Evolutionary conservation across 2,329 filamentous ascomycete genomes (phyloP), one percentile per base, ranked within the genome.

Genomic region (Alternaria angustiovoidea): DNA sequence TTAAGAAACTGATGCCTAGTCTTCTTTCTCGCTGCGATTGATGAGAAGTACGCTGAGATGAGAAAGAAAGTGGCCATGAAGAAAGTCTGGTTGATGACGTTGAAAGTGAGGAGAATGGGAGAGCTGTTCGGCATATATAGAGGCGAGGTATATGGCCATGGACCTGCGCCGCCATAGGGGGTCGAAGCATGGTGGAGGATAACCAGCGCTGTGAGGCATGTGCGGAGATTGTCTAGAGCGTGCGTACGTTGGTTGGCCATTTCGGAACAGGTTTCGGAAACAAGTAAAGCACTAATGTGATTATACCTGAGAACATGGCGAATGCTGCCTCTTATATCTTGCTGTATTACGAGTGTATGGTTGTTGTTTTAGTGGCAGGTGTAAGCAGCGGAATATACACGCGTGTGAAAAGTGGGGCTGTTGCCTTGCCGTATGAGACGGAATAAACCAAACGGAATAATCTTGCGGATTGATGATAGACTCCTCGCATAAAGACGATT

Each of bases 31-130:
- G 58, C 63, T 0, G 65, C 53, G 1, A 64, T 26, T 2, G 65
- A 57, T 22, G 56, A 63, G 42, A 69, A 70, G 60, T 66, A 68
- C 5, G 65, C 67, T 3, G 67, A 68, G 12, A 71, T 43, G 8
- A 70, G 61, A 52, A 69, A 70, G 43, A 69, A 71, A 4, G 49
- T 20, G 4, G 57, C 67, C 67, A 70, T 71, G 61, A 69, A 70
- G 53, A 63, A 71, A 14, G 61, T 65, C 16, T 70, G 67, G 48
- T 68, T 68, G 5, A 66, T n/a, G 36, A 58, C 39, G 30, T 68
- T 65, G 61, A 70, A 69, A 7, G 42, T 24, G 5, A 55, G 22
- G 8, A 69, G 22, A 6, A 54, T 11, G 5, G 63, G 7, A 16
- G 63, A 65, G 14, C 60, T 59, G 16, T 11, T 26, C 2, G 51